Evolutionary conservation across 495 filamentous ascomycete species (phyloP).

Genomic region (Recurvomyces mirabilis): DNA sequence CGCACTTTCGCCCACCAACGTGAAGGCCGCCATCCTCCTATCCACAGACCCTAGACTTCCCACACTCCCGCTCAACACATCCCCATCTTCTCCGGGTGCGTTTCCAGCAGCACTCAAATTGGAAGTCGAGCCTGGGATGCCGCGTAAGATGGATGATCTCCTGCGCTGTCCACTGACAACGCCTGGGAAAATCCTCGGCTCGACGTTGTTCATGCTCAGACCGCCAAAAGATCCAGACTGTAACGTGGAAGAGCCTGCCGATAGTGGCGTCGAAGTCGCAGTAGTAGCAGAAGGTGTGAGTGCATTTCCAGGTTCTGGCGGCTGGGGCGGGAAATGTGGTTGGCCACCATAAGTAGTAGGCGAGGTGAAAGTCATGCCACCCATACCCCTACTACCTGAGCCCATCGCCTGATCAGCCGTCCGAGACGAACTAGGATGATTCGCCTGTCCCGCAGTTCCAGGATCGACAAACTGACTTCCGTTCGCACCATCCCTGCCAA

Average conservation of each 20-base stretch:
- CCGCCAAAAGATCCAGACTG: background rate
- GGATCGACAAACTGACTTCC: background rate
- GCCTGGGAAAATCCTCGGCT: constrained; percentile 32
- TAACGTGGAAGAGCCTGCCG: background rate
- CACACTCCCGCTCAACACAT: too few relatives aligned
- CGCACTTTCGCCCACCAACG: background rate
- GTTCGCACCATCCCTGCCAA: too few relatives aligned
- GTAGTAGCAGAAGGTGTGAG: background rate
- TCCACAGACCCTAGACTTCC: constrained; percentile 1
- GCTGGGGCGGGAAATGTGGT: constrained; percentile 14
- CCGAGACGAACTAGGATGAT: background rate
- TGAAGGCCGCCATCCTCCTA: too few relatives aligned
- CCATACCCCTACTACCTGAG: background rate
- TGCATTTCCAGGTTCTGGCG: constrained; percentile 11
- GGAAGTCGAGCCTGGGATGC: too few relatives aligned
- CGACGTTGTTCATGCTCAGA: constrained; percentile 19
- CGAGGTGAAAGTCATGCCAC: constrained; percentile 18
- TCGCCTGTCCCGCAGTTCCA: background rate
- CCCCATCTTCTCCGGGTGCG: too few relatives aligned
- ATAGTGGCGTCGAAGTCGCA: background rate
- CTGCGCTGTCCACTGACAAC: constrained; percentile 23
- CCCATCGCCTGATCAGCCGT: background rate
- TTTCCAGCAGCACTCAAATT: too few relatives aligned
- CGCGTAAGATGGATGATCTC: too few relatives aligned
- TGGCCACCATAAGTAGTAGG: constrained; percentile 4